Evolutionary conservation across 768 basidiomycete genomes (phyloP).

Genomic region (Lepiota venenata): DNA sequence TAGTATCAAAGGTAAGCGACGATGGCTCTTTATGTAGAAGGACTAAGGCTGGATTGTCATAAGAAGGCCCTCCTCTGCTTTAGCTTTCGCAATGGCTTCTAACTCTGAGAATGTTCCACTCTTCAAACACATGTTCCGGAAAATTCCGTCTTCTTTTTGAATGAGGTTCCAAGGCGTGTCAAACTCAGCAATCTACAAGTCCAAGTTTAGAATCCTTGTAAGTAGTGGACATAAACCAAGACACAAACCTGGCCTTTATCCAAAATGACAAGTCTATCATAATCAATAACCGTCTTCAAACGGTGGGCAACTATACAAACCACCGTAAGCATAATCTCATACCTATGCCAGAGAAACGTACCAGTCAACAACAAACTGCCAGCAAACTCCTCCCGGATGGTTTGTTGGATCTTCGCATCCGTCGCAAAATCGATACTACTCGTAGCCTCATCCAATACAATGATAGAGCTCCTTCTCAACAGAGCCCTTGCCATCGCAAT

Average conservation of each 20-base stretch:
- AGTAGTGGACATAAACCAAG: not conserved
- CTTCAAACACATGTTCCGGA: constrained; percentile 66
- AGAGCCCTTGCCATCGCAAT: constrained; percentile 85
- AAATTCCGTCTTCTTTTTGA: constrained; percentile 58
- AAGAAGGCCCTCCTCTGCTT: constrained; percentile 22
- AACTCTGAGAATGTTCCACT: constrained; percentile 63
- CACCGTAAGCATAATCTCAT: not conserved
- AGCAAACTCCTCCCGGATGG: constrained; percentile 83
- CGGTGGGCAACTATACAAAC: constrained; percentile 60
- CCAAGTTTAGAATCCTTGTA: not conserved
- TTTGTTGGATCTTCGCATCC: constrained; percentile 86
- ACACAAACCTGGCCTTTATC: constrained; percentile 56
- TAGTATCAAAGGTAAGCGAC: too few species aligned
- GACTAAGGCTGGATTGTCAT: not conserved
- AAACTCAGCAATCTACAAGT: constrained; percentile 48
- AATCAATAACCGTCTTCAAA: constrained; percentile 75
- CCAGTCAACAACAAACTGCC: constrained; percentile 71
- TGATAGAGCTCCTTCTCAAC: constrained; percentile 65
- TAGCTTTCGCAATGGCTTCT: constrained; percentile 53
- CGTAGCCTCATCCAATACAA: constrained; percentile 82
- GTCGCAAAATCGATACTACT: constrained; percentile 87
- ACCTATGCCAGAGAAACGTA: constrained; percentile 27
- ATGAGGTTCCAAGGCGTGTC: constrained; percentile 73
- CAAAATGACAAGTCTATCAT: constrained; percentile 77
- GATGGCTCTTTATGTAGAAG: too few species aligned